Base-by-base conservation (phyloP, 768 basidiomycete genomes). In the Leccinum broughii region DNA sequence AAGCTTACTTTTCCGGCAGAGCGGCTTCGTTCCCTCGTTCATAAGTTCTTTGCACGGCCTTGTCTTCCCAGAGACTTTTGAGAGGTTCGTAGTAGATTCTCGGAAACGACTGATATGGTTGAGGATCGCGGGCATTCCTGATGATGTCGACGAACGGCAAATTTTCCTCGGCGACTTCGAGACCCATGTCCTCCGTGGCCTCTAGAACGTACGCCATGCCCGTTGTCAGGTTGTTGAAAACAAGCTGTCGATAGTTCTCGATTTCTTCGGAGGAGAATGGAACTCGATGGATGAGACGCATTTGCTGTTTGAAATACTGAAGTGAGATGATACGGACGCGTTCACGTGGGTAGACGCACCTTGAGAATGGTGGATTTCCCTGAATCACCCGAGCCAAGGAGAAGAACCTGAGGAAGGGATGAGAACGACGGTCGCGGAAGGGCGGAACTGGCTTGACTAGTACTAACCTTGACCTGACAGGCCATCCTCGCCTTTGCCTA, bases 301-400 rank as follows among this genome's bases (percentile, higher is more conserved):
- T 98, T 89, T 98, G 95, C 90, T 95, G 61, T 22, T 24, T 24
- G 26, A 3, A 49, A 51, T 39, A 28, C 17, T 6, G 8, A 26
- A 14, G 50, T 65, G 51, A 68, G 57, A 48, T n/a, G 24, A 34
- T 11, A 46, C 8, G 14, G 14, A 54, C 5, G 17, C 4, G 4
- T 1, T 9, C 9, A 39, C 24, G n/a, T n/a, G 48, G n/a, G 24
- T 20, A 15, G 30, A 60, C 53, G 35, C 71, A 89, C 89, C 81
- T 94, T 95, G 73, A 95, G 82, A 68, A 97, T 83, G 9, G 95
- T 97, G 6, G 90, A 92, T 76, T 97, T 98, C 24, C 95, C 95
- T 34, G 89, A 92, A 71, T 96, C 95, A 30, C 95, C 95, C 48
- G 95, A 95, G 48, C 95, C 95, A 41, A 98, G 81, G 26, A 98